Conservation (phyloP, 371 early-diverging fungal genomes). For the Ordospora pajunii region DNA sequence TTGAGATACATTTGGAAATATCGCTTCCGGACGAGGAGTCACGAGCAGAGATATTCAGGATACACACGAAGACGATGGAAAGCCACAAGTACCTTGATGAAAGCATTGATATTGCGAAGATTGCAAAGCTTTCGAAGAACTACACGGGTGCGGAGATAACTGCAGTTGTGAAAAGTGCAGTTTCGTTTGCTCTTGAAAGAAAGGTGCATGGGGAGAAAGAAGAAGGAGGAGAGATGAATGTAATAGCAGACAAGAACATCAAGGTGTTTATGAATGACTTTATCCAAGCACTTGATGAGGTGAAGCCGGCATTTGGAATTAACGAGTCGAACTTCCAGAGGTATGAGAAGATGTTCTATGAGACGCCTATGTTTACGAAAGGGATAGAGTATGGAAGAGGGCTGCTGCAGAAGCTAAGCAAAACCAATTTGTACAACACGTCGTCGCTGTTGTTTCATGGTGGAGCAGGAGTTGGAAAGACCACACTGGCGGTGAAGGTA, state of each 20-base stretch:
- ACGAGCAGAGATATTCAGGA: slow-evolving; percentile 70
- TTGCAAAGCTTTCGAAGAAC: slow-evolving; percentile 86
- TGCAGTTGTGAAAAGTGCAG: slow-evolving; percentile 88
- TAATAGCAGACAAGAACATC: slow-evolving; percentile 71
- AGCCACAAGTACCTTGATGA: slow-evolving; percentile 71
- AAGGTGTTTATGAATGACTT: slow-evolving; percentile 83
- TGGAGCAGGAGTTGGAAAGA: slow-evolving; percentile 83
- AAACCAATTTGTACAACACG: slow-evolving; percentile 77
- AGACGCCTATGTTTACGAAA: slow-evolving; percentile 73
- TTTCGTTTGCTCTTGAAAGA: slow-evolving; percentile 94
- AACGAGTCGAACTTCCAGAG: slow-evolving; percentile 70
- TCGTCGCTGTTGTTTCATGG: slow-evolving; percentile 67
- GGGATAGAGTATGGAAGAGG: slow-evolving; percentile 69
- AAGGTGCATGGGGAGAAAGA: slow-evolving; percentile 68
- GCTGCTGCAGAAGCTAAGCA: slow-evolving; percentile 58
- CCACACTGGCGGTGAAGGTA: slow-evolving; percentile 86
- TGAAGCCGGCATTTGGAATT: slow-evolving; percentile 89
- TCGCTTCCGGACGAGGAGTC: slow-evolving; percentile 68
- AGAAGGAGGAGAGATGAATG: slow-evolving; percentile 61
- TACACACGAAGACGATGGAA: slow-evolving; percentile 76
- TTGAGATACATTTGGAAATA: slow-evolving; percentile 63
- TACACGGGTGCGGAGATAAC: slow-evolving; percentile 98
- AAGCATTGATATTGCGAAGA: slow-evolving; percentile 76
- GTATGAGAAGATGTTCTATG: slow-evolving; percentile 65
- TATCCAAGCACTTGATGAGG: slow-evolving; percentile 81